These are phyloP conservation scores for Ascochyta clinopodiicola DNA, from an alignment of 2,329 filamentous ascomycete species.

Conservation along the genomic window DNA sequence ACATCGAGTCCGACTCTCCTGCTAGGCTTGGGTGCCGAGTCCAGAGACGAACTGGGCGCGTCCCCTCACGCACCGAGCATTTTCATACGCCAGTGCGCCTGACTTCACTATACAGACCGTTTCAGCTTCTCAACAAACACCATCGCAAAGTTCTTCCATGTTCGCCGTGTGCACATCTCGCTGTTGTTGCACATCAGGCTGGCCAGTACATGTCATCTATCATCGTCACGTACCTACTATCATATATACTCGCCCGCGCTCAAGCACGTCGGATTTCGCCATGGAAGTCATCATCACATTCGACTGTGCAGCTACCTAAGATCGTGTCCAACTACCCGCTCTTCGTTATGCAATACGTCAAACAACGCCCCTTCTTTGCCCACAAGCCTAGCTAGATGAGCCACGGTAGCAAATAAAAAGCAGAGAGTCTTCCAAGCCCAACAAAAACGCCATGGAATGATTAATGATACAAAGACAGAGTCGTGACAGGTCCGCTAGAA, in stretches of 20 bases:
- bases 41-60: slow-evolving; percentile 18
- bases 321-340: slow-evolving; percentile 20
- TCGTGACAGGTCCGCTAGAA: slow-evolving; percentile 15
- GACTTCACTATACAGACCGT: slow-evolving; percentile 5
- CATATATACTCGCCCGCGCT: not conserved
- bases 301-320: slow-evolving; percentile 17
- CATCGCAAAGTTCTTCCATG: not conserved
- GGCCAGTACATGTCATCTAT: not conserved
- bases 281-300: slow-evolving; percentile 17
- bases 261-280: not conserved
- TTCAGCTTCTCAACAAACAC: slow-evolving; percentile 2
- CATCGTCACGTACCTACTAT: not conserved
- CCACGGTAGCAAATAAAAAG: slow-evolving; percentile 12
- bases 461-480: slow-evolving; percentile 18
- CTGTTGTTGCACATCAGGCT: not conserved
- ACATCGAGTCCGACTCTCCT: slow-evolving; percentile 5
- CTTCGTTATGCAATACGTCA: slow-evolving; percentile 41
- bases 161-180: not conserved
- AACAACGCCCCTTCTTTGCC: slow-evolving; percentile 32
- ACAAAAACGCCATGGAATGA: slow-evolving; percentile 15
- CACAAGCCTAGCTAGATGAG: slow-evolving; percentile 13
- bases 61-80: slow-evolving; percentile 16
- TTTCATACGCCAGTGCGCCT: slow-evolving; percentile 17
- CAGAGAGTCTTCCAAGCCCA: slow-evolving; percentile 16
- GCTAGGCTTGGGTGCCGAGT: slow-evolving; percentile 20